A percentile compares a stretch with the other conserved stretches of the same genome.
Conservation (phyloP, 2,329 filamentous ascomycete species). For the Aspergillus ruber region DNA sequence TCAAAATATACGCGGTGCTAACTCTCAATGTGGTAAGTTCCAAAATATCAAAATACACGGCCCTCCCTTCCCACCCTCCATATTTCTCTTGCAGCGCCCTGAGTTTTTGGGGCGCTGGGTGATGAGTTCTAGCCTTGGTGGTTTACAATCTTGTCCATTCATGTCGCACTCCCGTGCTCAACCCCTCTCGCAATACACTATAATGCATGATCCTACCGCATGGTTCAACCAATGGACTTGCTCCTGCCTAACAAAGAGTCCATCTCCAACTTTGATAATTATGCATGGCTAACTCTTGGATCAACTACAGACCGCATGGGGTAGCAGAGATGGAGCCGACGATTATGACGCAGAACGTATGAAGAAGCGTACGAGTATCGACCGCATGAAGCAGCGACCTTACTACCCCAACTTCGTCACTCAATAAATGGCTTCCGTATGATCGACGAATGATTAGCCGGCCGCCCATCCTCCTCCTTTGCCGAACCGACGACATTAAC, state of each 20-base stretch:
- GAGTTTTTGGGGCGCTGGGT: background rate
- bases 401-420: slow-evolving; percentile 27
- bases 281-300: slow-evolving; percentile 12
- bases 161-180: too few species aligned
- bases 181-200: too few species aligned
- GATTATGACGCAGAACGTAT: slow-evolving; percentile 70
- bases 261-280: background rate
- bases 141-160: too few species aligned
- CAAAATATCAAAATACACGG: slow-evolving; percentile 4
- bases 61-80: background rate
- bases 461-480: background rate
- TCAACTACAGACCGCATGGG: slow-evolving; percentile 74
- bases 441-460: slow-evolving; percentile 10
- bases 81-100: slow-evolving; percentile 2
- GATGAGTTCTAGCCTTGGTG: too few species aligned
- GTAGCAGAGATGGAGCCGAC: slow-evolving; percentile 86
- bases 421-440: slow-evolving; percentile 13
- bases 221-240: too few species aligned
- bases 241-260: too few species aligned
- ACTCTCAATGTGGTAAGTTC: slow-evolving; percentile 74
- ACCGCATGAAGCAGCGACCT: slow-evolving; percentile 25
- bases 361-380: slow-evolving; percentile 37
- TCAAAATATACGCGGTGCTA: slow-evolving; percentile 81
- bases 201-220: too few species aligned
- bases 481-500: background rate